These are phyloP conservation scores for Colletotrichum melonis DNA, from an alignment of 2,329 filamentous ascomycete species.

Conservation along the genomic window DNA sequence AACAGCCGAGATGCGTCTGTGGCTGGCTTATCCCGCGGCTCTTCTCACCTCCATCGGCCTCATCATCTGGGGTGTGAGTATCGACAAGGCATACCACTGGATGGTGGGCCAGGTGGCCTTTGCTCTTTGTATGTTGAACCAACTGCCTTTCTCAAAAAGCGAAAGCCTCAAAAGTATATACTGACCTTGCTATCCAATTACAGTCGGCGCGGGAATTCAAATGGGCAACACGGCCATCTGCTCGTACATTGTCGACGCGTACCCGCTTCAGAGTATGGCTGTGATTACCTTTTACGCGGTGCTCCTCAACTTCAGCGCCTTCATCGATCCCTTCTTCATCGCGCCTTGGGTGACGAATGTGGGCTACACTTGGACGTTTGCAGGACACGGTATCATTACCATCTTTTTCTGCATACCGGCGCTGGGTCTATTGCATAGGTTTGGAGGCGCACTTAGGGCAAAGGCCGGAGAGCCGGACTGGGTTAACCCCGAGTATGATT, in stretches of 20 bases:
- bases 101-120: conserved; percentile 67
- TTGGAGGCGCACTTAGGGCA: conserved; percentile 49
- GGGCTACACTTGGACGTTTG: conserved; percentile 64
- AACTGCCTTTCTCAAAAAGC: neutral
- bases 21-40: conserved; percentile 65
- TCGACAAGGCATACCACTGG: conserved; percentile 66
- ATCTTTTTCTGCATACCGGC: conserved; percentile 51
- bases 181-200: neutral
- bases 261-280: conserved; percentile 65
- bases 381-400: conserved; percentile 58
- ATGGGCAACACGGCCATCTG: conserved; percentile 65
- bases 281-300: conserved; percentile 66
- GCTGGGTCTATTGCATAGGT: conserved; percentile 52
- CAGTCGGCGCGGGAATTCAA: conserved; percentile 65
- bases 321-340: conserved; percentile 61
- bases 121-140: conserved; percentile 58
- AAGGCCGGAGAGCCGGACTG: conserved; percentile 52
- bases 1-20: conserved; percentile 65
- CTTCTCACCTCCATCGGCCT: conserved; percentile 59
- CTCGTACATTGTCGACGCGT: conserved; percentile 66
- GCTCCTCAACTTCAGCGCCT: conserved; percentile 62
- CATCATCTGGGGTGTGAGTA: conserved; percentile 65
- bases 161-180: neutral
- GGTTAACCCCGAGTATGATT: conserved; percentile 57
- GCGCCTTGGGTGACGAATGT: conserved; percentile 55